phyloP scores from a whole-genome alignment of 306 rosid genomes.

The Cicer cuneatum region DNA sequence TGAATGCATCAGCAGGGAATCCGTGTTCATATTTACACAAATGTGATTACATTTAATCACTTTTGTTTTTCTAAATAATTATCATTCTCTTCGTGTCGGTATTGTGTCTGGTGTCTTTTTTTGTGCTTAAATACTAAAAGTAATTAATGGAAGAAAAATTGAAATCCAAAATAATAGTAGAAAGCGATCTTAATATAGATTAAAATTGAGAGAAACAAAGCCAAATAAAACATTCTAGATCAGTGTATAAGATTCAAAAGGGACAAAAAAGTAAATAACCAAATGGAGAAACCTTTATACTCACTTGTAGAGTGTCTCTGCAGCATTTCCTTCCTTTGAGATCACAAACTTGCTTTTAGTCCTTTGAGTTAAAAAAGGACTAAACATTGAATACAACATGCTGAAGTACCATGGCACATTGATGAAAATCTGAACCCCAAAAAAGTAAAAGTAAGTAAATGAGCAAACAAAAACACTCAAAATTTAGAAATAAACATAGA shows the following conservation, averaged over 20 bases:
- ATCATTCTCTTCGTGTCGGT: too few species aligned
- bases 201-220: constrained; percentile 12
- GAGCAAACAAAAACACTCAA: constrained; percentile 4
- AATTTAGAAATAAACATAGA: background rate
- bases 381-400: constrained; percentile 84
- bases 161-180: background rate
- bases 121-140: background rate
- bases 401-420: constrained; percentile 99
- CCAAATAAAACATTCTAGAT: constrained; percentile 16
- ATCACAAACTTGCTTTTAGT: constrained; percentile 97
- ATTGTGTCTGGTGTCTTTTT: too few species aligned
- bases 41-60: too few species aligned
- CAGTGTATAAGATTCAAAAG: background rate
- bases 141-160: background rate
- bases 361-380: constrained; percentile 92
- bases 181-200: background rate
- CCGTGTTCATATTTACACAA: too few species aligned
- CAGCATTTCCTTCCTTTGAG: constrained; percentile 91
- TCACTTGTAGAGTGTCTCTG: constrained; percentile 93
- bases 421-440: constrained; percentile 72
- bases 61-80: too few species aligned
- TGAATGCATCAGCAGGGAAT: too few species aligned
- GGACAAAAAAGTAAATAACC: background rate
- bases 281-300: constrained; percentile 35
- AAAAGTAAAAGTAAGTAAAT: constrained; percentile 8